Conservation (phyloP, 2,329 filamentous ascomycete species). For the Leptographium lundbergii region DNA sequence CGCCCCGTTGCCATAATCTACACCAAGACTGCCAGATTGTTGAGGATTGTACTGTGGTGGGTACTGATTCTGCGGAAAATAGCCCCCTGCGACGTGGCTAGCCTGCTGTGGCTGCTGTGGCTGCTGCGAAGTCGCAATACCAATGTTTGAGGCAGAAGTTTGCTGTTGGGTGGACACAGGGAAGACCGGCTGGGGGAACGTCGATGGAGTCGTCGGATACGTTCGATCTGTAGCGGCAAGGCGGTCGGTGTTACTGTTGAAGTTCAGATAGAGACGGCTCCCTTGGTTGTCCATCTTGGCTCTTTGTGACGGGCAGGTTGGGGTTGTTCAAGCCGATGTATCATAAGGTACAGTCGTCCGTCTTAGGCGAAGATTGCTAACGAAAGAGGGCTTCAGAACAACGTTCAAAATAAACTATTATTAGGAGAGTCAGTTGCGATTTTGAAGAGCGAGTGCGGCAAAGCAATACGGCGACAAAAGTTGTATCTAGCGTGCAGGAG, state of each 20-base stretch:
- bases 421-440: background rate
- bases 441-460: background rate
- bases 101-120: conserved; percentile 32
- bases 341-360: background rate
- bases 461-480: background rate
- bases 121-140: conserved; percentile 28
- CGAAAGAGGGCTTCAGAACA: background rate
- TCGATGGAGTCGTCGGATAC: conserved; percentile 84
- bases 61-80: conserved; percentile 45
- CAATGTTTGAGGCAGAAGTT: conserved; percentile 24
- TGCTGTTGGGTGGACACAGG: conserved; percentile 27
- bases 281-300: conserved; percentile 42
- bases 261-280: conserved; percentile 53
- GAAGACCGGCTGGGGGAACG: conserved; percentile 83
- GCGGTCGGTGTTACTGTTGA: conserved; percentile 48
- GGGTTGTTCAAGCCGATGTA: background rate
- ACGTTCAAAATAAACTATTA: background rate
- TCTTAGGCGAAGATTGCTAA: background rate
- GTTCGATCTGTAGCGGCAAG: conserved; percentile 51
- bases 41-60: conserved; percentile 20
- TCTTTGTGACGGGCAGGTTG: conserved; percentile 1
- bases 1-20: conserved; percentile 7
- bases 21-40: conserved; percentile 12
- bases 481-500: background rate
- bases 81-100: conserved; percentile 32